These are phyloP conservation scores for Populus simonii DNA, from an alignment of 345 rosid genomes.

Conservation along the genomic window DNA sequence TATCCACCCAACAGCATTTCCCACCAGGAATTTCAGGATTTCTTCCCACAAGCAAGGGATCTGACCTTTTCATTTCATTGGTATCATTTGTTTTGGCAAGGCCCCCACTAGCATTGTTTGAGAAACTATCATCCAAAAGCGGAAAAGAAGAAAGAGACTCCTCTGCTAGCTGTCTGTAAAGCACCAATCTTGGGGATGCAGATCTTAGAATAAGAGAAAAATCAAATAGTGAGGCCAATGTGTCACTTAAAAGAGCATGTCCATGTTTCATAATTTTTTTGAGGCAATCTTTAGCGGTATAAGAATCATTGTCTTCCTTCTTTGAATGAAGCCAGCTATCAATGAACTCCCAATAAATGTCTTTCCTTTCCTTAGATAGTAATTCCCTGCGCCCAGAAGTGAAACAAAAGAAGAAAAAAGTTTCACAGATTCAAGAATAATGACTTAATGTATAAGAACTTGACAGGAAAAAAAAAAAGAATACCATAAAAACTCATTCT, in stretches of 20 bases:
- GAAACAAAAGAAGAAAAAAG: neutral
- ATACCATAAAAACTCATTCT: too few species aligned
- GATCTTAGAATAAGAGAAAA: constrained; percentile 85
- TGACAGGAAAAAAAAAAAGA: neutral
- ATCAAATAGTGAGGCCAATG: constrained; percentile 65
- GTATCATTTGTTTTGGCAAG: constrained; percentile 24
- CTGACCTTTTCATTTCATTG: constrained; percentile 27
- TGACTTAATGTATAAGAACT: neutral
- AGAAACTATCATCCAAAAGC: constrained; percentile 45
- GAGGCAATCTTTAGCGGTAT: constrained; percentile 77
- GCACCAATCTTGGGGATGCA: constrained; percentile 86
- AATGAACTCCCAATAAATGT: constrained; percentile 79
- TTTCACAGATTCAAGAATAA: neutral
- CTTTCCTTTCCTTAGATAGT: constrained; percentile 75
- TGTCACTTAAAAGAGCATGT: constrained; percentile 44
- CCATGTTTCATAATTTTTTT: constrained; percentile 55
- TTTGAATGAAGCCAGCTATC: constrained; percentile 64
- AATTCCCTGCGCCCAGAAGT: constrained; percentile 51
- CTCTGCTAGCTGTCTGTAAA: constrained; percentile 83
- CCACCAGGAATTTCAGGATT: constrained; percentile 53
- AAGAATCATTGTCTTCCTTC: constrained; percentile 43
- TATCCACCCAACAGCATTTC: constrained; percentile 95
- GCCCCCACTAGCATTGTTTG: constrained; percentile 20
- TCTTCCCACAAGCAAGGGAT: constrained; percentile 49
- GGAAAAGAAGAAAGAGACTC: constrained; percentile 95